Evolutionary conservation across 768 basidiomycete genomes (phyloP), one percentile per base, ranked within the genome.

Genomic region (Pulveroboletus sp.): DNA sequence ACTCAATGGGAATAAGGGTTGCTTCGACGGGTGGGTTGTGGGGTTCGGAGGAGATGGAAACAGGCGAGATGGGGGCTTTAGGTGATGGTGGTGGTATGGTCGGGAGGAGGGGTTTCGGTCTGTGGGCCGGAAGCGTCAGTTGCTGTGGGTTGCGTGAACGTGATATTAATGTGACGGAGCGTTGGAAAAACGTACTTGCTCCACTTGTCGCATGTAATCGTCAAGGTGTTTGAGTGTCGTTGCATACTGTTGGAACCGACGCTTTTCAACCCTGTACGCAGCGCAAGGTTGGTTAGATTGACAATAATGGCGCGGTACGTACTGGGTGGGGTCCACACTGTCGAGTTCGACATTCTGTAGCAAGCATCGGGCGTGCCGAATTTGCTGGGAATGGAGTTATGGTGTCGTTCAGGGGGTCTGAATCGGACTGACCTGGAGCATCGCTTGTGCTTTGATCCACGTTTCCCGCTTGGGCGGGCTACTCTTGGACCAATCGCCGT

Each of bases 221-320:
- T 90, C 82, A 21, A 86, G 66, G 23, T 71, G 69, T 48, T 84
- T 79, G 5, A 90, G 68, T 24, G 74, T 80, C 21, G 62, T 65
- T 37, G 70, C 72, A 16, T 79, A 69, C 29, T 76, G 78, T 7
- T 73, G 69, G 53, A 79, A 74, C 12, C 73, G 71, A 42, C 72
- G 68, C 17, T 70, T 57, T 27, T 71, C 72, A 24, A 70, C 64
- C 38, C 81, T 84, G 52, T 25, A 10, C 17, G 16, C 2, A 10
- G 21, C 25, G 49, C 13, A 34, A 29, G 36, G 34, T 33, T 9
- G 23, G 32, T 39, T 36, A 24, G 46, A 40, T 33, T 17, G 20
- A n/a, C 11, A 12, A 24, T 4, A n/a, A 5, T 19, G 38, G n/a
- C 10, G 40, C n/a, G 40, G 24, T 27, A 68, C 77, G 57, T 43